Base-by-base conservation (phyloP, 1,284 basidiomycete species). In the Ustilago xerochloae region DNA sequence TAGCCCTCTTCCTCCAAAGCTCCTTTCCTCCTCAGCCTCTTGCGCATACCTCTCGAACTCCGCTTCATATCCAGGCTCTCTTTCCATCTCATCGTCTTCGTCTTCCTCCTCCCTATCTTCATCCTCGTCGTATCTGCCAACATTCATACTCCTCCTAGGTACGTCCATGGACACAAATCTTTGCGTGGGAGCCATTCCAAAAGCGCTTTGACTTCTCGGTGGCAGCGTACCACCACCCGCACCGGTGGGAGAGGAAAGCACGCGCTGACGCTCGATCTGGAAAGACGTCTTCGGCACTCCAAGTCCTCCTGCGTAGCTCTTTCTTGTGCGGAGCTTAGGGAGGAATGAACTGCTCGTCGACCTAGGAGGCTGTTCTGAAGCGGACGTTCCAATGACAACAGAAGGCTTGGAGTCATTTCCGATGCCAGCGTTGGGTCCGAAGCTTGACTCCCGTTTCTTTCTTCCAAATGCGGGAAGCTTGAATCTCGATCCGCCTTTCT, bases 161-260 rank as follows among this genome's bases (percentile, higher is more conserved):
- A 69, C 12, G 49, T 75, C 67, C 63, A 66, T 64, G 38, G 66
- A 72, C 41, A 67, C 57, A 46, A 73, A 76, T 1, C 69, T 50
- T 22, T 73, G 65, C n/a, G 61, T 58, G 6, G 65, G 57, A 6
- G 63, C 59, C 65, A 72, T 76, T 5, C 74, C 74, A 16, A 78
- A 65, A 6, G 77, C 74, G 43, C 70, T 75, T 35, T 78, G 77
- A 53, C 72, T 74, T 18, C 77, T 64, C 6, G 73, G 66, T 12
- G 77, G 33, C 54, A 16, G 26, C 22, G 38, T 9, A 10, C 45
- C 18, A 3, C 62, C 62, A 35, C 47, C 32, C 2, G 65, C 65
- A 43, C 49, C 45, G 16, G 63, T 45, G 7, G 65, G 72, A 15
- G 70, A 71, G 0, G 70, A 74, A 2, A 76, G 41, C 1, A 71